Evolutionary conservation across 1,139 yeast species (phyloP).

Genomic region (Candida tetrigidarum): DNA sequence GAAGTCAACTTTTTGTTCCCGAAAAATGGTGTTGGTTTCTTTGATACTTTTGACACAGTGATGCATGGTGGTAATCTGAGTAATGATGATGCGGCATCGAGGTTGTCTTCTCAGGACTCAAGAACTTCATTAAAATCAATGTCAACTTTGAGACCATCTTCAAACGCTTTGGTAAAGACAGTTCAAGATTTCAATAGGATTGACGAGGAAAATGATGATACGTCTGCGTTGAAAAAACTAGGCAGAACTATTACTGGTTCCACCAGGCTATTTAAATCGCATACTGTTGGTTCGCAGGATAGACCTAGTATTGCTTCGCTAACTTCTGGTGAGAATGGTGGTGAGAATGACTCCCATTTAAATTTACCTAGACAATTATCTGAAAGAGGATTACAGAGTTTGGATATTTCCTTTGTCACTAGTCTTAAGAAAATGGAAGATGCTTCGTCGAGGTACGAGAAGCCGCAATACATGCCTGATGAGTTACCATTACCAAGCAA

Average conservation of each 20-base stretch:
- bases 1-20: constrained; percentile 75
- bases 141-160: constrained; percentile 21
- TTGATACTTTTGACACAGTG: constrained; percentile 26
- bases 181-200: constrained; percentile 12
- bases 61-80: constrained; percentile 20
- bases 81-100: background rate
- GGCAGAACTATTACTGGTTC: constrained; percentile 25
- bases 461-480: background rate
- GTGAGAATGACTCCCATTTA: constrained; percentile 14
- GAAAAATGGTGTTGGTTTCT: constrained; percentile 33
- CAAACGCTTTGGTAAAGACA: constrained; percentile 15
- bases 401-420: constrained; percentile 41
- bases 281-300: background rate
- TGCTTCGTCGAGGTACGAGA: constrained; percentile 28
- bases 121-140: constrained; percentile 9
- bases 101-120: background rate
- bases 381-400: constrained; percentile 30
- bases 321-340: constrained; percentile 5
- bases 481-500: constrained; percentile 27
- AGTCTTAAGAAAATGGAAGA: constrained; percentile 28
- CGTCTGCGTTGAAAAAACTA: constrained; percentile 22
- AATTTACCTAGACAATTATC: constrained; percentile 37
- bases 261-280: constrained; percentile 20
- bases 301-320: constrained; percentile 8
- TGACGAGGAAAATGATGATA: constrained; percentile 6